These are phyloP conservation scores for Boletus rubroflammeus DNA, from an alignment of 768 basidiomycete genomes.

Conservation along the genomic window DNA sequence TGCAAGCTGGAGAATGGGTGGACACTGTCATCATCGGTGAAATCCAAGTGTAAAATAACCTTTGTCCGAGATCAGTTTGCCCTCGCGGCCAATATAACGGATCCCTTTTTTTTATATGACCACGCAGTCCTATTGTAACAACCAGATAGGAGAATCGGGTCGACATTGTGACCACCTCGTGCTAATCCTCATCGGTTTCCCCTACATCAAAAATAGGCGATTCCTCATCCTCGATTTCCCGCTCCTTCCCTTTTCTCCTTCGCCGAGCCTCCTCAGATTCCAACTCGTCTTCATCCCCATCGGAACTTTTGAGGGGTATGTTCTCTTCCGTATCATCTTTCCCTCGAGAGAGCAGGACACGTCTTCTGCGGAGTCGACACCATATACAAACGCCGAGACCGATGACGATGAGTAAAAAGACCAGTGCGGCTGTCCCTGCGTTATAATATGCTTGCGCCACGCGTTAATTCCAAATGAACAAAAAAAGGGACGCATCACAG, in stretches of 20 bases:
- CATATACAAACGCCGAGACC: slow-evolving; percentile 75
- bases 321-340: slow-evolving; percentile 50
- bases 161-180: slow-evolving; percentile 16
- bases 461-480: background rate
- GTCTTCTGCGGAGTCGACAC: slow-evolving; percentile 47
- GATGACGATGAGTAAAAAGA: slow-evolving; percentile 68
- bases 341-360: slow-evolving; percentile 23
- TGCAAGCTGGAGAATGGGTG: slow-evolving; percentile 54
- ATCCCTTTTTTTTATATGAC: background rate
- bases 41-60: slow-evolving; percentile 34
- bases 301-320: slow-evolving; percentile 56
- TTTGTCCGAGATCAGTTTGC: background rate
- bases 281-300: slow-evolving; percentile 39
- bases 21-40: slow-evolving; percentile 71
- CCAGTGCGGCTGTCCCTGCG: slow-evolving; percentile 82
- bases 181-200: slow-evolving; percentile 43
- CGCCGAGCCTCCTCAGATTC: slow-evolving; percentile 38
- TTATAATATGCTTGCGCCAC: slow-evolving; percentile 85
- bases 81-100: background rate
- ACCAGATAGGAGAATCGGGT: background rate
- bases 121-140: background rate
- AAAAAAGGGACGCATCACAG: background rate
- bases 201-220: slow-evolving; percentile 57
- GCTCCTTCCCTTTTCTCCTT: slow-evolving; percentile 47
- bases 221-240: slow-evolving; percentile 33